A percentile compares a stretch with the other conserved stretches of the same genome.
Conservation (phyloP, 2,329 filamentous ascomycete genomes). For the Ceratocystis eucalypticola region DNA sequence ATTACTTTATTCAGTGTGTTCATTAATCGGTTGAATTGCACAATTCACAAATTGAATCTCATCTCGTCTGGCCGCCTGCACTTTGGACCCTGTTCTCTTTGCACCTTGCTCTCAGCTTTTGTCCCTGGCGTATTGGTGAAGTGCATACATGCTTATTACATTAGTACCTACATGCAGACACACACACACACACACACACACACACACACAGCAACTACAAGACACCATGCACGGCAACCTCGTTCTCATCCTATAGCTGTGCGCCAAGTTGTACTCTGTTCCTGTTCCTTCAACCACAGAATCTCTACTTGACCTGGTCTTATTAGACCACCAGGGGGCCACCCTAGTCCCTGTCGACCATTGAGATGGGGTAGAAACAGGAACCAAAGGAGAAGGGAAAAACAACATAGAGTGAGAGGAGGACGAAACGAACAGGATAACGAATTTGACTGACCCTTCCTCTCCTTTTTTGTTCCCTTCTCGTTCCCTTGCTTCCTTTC, state of each 20-base stretch:
- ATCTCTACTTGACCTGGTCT: neutral
- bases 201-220: neutral
- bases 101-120: neutral
- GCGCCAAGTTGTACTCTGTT: neutral
- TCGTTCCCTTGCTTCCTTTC: neutral
- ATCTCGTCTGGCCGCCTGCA: neutral
- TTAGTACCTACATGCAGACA: neutral
- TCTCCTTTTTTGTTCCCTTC: conserved; percentile 7
- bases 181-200: neutral
- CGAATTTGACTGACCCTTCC: neutral
- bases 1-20: neutral
- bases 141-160: neutral
- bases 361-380: conserved; percentile 1
- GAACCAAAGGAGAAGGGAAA: neutral
- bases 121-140: neutral
- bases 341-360: neutral
- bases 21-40: neutral
- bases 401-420: neutral
- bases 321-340: neutral
- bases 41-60: neutral
- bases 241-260: neutral
- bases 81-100: conserved; percentile 12
- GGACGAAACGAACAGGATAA: neutral
- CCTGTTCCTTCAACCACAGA: neutral
- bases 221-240: neutral